These are phyloP conservation scores for Fusarium nurragi DNA, from an alignment of 2,329 filamentous ascomycete genomes.

Conservation along the genomic window DNA sequence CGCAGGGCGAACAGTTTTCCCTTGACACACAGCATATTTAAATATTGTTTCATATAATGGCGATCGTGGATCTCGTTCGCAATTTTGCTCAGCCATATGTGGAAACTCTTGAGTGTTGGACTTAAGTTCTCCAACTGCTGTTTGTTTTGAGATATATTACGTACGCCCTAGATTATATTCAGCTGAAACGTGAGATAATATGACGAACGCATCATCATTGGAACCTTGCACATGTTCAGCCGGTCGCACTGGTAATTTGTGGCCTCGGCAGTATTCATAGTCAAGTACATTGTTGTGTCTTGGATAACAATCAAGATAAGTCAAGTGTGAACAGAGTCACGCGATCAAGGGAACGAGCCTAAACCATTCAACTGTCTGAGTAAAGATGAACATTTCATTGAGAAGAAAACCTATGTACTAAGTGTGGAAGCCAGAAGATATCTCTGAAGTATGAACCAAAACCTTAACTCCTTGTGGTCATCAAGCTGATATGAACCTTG, in stretches of 20 bases:
- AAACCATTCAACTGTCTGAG: background rate
- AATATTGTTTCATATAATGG: background rate
- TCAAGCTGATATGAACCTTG: conserved; percentile 1
- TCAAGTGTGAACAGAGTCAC: background rate
- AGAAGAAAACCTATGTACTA: conserved; percentile 38
- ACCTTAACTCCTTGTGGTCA: conserved; percentile 14
- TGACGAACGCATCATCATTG: background rate
- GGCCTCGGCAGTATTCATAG: background rate
- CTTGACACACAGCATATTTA: background rate
- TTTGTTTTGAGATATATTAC: background rate
- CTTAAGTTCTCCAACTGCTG: background rate
- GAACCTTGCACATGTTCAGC: background rate
- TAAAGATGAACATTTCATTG: conserved; percentile 28
- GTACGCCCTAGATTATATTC: background rate
- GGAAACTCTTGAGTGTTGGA: background rate
- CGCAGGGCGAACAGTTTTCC: background rate
- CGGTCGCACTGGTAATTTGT: background rate
- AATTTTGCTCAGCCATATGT: background rate
- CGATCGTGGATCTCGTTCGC: background rate
- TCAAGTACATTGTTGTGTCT: background rate
- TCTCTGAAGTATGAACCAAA: conserved; percentile 16
- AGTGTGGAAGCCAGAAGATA: conserved; percentile 14
- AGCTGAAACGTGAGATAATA: background rate
- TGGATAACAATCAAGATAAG: background rate
- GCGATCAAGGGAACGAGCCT: too few relatives aligned